Evolutionary conservation across 768 basidiomycete species (phyloP).

Genomic region (Suillus subalutaceus): DNA sequence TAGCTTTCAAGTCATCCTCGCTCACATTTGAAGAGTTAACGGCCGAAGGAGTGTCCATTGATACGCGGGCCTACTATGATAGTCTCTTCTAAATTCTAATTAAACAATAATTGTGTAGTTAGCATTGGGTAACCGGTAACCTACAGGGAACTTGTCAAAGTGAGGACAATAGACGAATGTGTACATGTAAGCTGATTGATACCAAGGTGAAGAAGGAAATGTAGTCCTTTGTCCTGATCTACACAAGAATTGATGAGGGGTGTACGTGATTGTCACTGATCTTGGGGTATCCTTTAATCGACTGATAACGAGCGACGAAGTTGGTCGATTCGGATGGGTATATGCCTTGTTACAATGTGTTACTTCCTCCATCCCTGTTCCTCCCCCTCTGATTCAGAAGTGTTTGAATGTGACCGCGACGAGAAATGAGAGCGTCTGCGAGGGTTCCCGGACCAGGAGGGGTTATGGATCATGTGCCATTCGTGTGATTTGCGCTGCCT

Average conservation of each 20-base stretch:
- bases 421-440: not conserved
- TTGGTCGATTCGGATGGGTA: not conserved
- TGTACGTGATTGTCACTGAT: not conserved
- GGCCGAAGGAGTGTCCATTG: too few species aligned
- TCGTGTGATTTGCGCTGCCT: conserved; percentile 30
- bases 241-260: not conserved
- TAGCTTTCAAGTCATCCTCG: too few species aligned
- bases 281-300: not conserved
- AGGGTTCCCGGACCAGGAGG: conserved; percentile 8
- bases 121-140: not conserved
- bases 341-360: not conserved
- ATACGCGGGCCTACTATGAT: not conserved
- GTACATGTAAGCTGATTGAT: not conserved
- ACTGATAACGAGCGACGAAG: not conserved
- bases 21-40: too few species aligned
- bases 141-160: not conserved
- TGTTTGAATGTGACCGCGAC: not conserved
- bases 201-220: not conserved
- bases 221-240: not conserved
- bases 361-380: conserved; percentile 19
- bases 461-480: conserved; percentile 22
- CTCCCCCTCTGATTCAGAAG: conserved; percentile 25
- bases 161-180: not conserved
- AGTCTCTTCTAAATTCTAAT: not conserved
- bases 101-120: not conserved